Evolutionary conservation across 2,329 filamentous ascomycete species (phyloP), one percentile per base, ranked within the genome.

Genomic region (Alternaria novae-zelandiae): DNA sequence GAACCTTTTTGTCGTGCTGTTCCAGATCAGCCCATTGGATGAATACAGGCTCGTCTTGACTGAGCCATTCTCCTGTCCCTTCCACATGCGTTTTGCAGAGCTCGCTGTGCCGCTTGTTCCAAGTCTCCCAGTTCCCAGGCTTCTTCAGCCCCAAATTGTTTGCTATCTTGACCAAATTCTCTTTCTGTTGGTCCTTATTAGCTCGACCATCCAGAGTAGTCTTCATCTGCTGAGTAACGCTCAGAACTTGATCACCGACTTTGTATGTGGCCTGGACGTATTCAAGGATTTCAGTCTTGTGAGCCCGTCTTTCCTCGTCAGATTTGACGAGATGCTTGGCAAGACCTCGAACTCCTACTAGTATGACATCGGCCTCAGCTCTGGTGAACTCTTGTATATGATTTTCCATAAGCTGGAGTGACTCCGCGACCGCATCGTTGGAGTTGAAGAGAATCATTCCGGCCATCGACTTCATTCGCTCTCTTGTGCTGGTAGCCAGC

Each of bases 381-480:
- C 20, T 46, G 21, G 54, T 49, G 10, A 57, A 57, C 3, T 57
- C 44, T 15, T 36, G 12, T 5, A 57, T 26, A 11, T 20, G 26
- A 49, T 23, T 2, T 10, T 57, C 54, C 43, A 57, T 57, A 0
- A 57, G 28, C 10, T 21, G 10, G 2, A 57, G 28, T 10, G 54
- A 49, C 2, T 41, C 54, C 5, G 54, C 54, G 2, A 57, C 28
- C 8, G 2, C 5, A 6, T 57, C 17, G 1, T 57, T 10, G 2
- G 44, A 57, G 25, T 21, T 57, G 28, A 70, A 70, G 2, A 67
- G 59, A 3, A 69, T 28, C 3, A 70, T 45, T 2, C 26, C 26
- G 3, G 26, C 26, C 26, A 28, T 28, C 9, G 26, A 11, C 10
- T 28, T 28, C 26, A 11, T 11, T 11, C 26, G 26, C 26, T 11